Evolutionary conservation across 257 asterid genomes (phyloP).

Genomic region (Thymus mandschuricus): DNA sequence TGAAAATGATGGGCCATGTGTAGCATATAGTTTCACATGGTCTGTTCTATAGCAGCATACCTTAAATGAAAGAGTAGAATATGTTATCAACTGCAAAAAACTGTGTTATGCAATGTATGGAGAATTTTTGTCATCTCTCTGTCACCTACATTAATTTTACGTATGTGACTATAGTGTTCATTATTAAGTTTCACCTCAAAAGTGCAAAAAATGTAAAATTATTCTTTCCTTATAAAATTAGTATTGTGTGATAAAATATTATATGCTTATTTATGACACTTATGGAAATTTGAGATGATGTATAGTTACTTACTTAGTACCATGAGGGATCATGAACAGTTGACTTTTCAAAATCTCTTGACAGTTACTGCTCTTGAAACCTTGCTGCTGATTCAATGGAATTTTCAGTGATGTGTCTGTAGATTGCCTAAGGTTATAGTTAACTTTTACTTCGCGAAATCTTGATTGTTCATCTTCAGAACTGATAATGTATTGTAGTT

Average conservation of each 20-base stretch:
- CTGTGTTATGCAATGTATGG: slow-evolving; percentile 1
- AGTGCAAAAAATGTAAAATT: background rate
- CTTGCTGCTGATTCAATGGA: too few species aligned
- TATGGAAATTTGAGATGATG: background rate
- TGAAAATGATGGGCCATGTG: slow-evolving; percentile 28
- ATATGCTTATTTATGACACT: background rate
- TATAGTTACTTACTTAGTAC: background rate
- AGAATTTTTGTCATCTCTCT: slow-evolving; percentile 18
- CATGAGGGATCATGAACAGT: too few species aligned
- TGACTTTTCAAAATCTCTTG: too few species aligned
- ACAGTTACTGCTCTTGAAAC: too few species aligned
- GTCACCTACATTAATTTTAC: background rate
- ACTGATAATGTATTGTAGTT: too few species aligned
- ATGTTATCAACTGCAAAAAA: slow-evolving; percentile 1
- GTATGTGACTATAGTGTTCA: background rate
- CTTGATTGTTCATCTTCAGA: too few species aligned
- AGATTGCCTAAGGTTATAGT: too few species aligned
- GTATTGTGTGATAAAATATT: background rate
- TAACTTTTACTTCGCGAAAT: too few species aligned
- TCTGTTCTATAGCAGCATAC: background rate
- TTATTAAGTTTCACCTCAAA: background rate
- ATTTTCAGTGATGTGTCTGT: too few species aligned
- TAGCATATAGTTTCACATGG: slow-evolving; percentile 22
- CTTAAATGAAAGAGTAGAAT: background rate
- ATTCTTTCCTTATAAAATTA: too few species aligned